phyloP scores from a whole-genome alignment of 2,329 filamentous ascomycete species.

The Pseudovirgaria hyperparasitica region DNA sequence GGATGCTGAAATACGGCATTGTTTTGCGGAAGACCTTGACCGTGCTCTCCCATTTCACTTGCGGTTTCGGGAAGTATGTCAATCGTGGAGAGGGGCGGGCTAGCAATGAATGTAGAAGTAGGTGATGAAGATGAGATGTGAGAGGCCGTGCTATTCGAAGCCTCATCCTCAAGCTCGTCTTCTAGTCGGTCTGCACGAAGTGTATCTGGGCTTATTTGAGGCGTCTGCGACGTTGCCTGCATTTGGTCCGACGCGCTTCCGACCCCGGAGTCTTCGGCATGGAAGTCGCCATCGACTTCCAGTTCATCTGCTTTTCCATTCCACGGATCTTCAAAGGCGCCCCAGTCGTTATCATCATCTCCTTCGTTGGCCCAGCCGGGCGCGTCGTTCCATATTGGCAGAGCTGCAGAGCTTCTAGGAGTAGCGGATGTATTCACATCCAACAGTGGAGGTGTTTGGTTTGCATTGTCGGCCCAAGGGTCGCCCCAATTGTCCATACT shows the following conservation, averaged over 20 bases:
- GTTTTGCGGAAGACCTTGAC: slow-evolving; percentile 8
- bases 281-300: not conserved
- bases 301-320: slow-evolving; percentile 6
- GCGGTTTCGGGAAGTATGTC: slow-evolving; percentile 2
- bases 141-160: too few species aligned
- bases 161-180: too few species aligned
- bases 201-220: too few species aligned
- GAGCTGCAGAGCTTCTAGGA: slow-evolving; percentile 3
- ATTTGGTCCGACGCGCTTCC: not conserved
- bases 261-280: not conserved
- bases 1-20: slow-evolving; percentile 6
- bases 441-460: slow-evolving; percentile 12
- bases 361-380: not conserved
- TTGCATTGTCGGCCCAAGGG: slow-evolving; percentile 26
- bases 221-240: not conserved
- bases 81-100: too few species aligned
- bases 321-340: slow-evolving; percentile 2
- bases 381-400: slow-evolving; percentile 1
- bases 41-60: slow-evolving; percentile 4
- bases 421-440: slow-evolving; percentile 9
- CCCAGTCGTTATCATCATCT: not conserved
- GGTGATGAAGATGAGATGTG: too few species aligned
- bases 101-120: too few species aligned
- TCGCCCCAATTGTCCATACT: slow-evolving; percentile 30
- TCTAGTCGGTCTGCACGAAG: too few species aligned